Percentiles rank a stretch among this genome's conserved stretches.
phyloP scores from a whole-genome alignment of 371 early-diverging fungal genomes.

The Umbelopsis sp. region DNA sequence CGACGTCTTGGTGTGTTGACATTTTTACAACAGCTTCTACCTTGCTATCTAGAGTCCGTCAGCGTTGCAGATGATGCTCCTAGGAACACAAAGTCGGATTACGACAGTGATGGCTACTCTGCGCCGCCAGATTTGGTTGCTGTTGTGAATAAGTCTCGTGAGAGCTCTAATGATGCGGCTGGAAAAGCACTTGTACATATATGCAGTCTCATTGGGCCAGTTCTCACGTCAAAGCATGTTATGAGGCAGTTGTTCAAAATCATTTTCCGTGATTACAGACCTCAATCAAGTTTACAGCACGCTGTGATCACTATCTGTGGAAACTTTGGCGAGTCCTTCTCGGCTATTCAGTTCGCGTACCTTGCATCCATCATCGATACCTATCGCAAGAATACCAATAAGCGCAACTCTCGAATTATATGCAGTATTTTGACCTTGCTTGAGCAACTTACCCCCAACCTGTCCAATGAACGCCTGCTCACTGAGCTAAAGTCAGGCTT shows the following conservation, averaged over 20 bases:
- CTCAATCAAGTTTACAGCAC: constrained; percentile 42
- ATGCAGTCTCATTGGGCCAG: constrained; percentile 58
- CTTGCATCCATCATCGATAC: constrained; percentile 54
- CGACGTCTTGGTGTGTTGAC: constrained; percentile 56
- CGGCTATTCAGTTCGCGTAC: constrained; percentile 62
- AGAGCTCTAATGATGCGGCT: constrained; percentile 36
- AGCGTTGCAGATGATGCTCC: constrained; percentile 33
- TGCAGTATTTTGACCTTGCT: constrained; percentile 41
- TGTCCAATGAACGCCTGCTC: constrained; percentile 42
- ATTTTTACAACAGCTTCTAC: constrained; percentile 65
- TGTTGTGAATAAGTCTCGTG: constrained; percentile 6
- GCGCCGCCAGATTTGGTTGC: constrained; percentile 5
- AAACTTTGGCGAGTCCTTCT: constrained; percentile 69
- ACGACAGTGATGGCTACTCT: constrained; percentile 10
- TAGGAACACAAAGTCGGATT: neutral
- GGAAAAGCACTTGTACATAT: constrained; percentile 57
- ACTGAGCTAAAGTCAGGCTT: constrained; percentile 57
- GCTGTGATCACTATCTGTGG: constrained; percentile 54
- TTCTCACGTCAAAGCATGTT: constrained; percentile 66
- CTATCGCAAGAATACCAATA: constrained; percentile 24
- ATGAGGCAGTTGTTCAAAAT: constrained; percentile 64
- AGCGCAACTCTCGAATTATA: constrained; percentile 33
- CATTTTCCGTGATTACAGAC: constrained; percentile 51
- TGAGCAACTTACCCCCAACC: constrained; percentile 43
- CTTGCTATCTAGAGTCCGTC: constrained; percentile 64